Percentiles rank a stretch among this genome's conserved stretches.
These are phyloP conservation scores for Phytophthora pini DNA, from an alignment of 352 stramenopile species.

Conservation along the genomic window DNA sequence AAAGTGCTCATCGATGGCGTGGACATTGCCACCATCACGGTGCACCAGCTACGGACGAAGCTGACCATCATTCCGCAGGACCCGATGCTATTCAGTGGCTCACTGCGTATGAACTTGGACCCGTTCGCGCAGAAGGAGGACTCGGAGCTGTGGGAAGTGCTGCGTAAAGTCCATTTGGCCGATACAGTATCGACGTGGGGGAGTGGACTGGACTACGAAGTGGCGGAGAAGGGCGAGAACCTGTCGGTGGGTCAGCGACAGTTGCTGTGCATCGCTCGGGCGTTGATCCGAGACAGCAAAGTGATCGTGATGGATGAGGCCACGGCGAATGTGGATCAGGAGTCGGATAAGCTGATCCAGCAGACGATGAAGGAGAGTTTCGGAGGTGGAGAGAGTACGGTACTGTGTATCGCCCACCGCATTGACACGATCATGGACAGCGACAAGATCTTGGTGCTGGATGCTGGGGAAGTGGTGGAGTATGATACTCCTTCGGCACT, in stretches of 20 bases:
- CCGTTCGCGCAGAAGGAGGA: conserved; percentile 81
- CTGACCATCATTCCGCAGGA: conserved; percentile 87
- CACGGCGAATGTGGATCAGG: conserved; percentile 90
- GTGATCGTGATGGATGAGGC: conserved; percentile 96
- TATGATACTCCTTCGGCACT: conserved; percentile 51
- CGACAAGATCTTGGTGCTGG: conserved; percentile 91
- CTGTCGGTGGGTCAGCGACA: conserved; percentile 96
- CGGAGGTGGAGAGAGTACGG: conserved; percentile 65
- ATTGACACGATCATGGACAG: conserved; percentile 95
- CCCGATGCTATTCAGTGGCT: conserved; percentile 91
- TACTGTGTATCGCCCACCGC: conserved; percentile 95
- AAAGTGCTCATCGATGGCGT: conserved; percentile 87
- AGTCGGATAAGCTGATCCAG: conserved; percentile 70
- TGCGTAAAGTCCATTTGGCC: conserved; percentile 65
- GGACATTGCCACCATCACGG: conserved; percentile 57
- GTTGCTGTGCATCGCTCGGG: conserved; percentile 95
- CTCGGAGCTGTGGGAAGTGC: conserved; percentile 48
- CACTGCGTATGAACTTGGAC: conserved; percentile 91
- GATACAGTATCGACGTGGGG: conserved; percentile 66
- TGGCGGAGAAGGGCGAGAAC: conserved; percentile 94
- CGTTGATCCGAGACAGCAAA: conserved; percentile 91
- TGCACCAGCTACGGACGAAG: conserved; percentile 40
- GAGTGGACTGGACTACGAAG: conserved; percentile 78
- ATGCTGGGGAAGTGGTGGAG: conserved; percentile 62
- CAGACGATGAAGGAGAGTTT: conserved; percentile 92